Conservation (phyloP, 345 rosid genomes). For the Lagerstroemia speciosa region DNA sequence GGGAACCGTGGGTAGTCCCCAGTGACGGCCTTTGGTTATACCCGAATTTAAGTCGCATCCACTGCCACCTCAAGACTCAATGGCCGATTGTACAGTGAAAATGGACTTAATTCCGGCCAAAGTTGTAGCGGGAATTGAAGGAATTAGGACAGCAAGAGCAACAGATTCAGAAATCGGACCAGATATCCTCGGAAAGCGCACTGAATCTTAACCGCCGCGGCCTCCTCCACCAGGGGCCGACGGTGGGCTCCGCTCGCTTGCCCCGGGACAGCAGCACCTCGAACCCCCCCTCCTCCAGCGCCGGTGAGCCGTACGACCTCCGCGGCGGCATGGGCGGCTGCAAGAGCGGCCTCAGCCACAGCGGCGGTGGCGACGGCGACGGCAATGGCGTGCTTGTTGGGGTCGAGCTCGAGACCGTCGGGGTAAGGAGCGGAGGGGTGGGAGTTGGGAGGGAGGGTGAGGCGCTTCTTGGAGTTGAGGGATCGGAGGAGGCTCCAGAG, state of each 20-base stretch:
- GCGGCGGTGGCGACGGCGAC: slow-evolving; percentile 93
- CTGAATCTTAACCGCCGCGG: slow-evolving; percentile 66
- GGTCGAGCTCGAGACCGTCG: slow-evolving; percentile 26
- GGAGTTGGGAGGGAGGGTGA: slow-evolving; percentile 15
- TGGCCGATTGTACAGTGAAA: too few relatives aligned
- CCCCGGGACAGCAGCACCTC: slow-evolving; percentile 9
- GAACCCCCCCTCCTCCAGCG: slow-evolving; percentile 20
- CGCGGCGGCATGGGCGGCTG: slow-evolving; percentile 93
- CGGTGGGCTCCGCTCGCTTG: slow-evolving; percentile 6
- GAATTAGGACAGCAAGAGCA: background rate
- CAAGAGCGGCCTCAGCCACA: slow-evolving; percentile 81
- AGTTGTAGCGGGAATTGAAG: background rate
- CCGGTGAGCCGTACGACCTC: slow-evolving; percentile 83
- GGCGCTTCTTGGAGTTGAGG: slow-evolving; percentile 22
- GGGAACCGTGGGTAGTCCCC: too few relatives aligned
- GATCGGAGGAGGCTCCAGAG: slow-evolving; percentile 68
- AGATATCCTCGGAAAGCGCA: slow-evolving; percentile 90
- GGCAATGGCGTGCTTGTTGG: slow-evolving; percentile 73
- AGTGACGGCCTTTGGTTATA: too few relatives aligned
- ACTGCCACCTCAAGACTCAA: too few relatives aligned
- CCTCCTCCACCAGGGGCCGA: slow-evolving; percentile 3
- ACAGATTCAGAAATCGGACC: slow-evolving; percentile 27
- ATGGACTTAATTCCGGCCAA: too few relatives aligned
- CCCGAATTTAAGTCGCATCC: too few relatives aligned
- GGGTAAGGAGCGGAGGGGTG: slow-evolving; percentile 7